Percentiles rank a stretch among this genome's conserved stretches.
These are phyloP conservation scores for Rhodotorula mucilaginosa DNA, from an alignment of 1,284 basidiomycete genomes.

Conservation along the genomic window DNA sequence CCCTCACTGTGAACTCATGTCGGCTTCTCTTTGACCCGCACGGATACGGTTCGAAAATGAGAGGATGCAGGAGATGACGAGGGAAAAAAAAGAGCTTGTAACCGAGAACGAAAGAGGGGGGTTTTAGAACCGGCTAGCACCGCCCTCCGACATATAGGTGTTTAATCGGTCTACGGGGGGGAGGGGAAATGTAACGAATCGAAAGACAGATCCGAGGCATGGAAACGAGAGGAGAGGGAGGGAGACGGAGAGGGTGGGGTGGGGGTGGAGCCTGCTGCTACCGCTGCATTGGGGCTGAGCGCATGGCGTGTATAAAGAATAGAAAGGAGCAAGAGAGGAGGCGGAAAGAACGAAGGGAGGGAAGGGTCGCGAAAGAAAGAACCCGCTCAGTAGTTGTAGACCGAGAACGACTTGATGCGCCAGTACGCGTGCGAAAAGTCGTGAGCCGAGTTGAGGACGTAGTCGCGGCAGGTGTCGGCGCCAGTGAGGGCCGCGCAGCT, in stretches of 20 bases:
- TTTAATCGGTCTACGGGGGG: too few species aligned
- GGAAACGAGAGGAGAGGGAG: not conserved
- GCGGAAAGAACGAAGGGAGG: not conserved
- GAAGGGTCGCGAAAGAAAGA: not conserved
- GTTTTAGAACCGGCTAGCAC: not conserved
- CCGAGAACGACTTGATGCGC: slow-evolving; percentile 14
- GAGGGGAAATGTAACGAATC: too few species aligned
- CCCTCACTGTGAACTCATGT: too few species aligned
- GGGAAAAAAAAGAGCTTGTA: not conserved
- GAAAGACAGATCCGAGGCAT: too few species aligned
- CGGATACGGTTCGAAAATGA: too few species aligned
- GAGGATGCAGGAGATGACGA: too few species aligned
- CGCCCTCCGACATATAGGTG: too few species aligned
- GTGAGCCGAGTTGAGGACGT: slow-evolving; percentile 1
- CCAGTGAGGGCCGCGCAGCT: slow-evolving; percentile 3
- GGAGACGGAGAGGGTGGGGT: not conserved
- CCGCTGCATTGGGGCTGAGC: not conserved
- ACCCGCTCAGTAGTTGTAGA: slow-evolving; percentile 18
- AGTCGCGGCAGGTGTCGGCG: slow-evolving; percentile 12
- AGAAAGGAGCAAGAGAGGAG: not conserved
- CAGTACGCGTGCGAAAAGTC: slow-evolving; percentile 24
- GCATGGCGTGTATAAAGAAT: not conserved
- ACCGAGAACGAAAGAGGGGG: not conserved
- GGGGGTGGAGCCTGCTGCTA: not conserved
- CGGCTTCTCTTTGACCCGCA: too few species aligned